Base-by-base conservation (phyloP, 257 asterid genomes). In the Hygrophila difformis region DNA sequence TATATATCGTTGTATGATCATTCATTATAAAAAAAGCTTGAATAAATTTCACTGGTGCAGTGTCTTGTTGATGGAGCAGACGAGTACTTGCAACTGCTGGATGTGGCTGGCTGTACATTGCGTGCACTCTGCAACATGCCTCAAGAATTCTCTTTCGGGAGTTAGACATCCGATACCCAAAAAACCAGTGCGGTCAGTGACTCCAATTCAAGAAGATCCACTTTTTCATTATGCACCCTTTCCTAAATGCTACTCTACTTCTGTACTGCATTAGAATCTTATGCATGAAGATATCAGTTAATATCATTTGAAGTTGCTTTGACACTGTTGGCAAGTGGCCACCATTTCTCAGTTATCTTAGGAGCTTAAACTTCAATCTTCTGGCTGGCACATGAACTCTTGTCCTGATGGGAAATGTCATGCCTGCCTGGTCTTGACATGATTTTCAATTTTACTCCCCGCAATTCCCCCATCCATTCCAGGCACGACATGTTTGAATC, bases 1-100 rank as follows among this genome's bases (percentile, higher is more conserved):
- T n/a, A n/a, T n/a, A n/a, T n/a, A n/a, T n/a, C n/a, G n/a, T n/a
- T n/a, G n/a, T n/a, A n/a, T n/a, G 31, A 26, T 5, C 8, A 26
- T 8, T 3, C 8, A 8, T 33, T 33, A 5, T 4, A 33, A 9
- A 5, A 5, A 2, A 12, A 1, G 37, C 37, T 5, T 5, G 37
- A 33, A 33, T 33, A 2, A 1, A 4, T 33, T 33, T 33, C 10
- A 3, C 37, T 33, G 8, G 47, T 55, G 70, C 88, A 89, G 98
- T 59, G 87, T 57, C 94, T 85, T 51, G 68, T 72, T 26, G 97
- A 84, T 34, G 94, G 98, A 62, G 98, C 96, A 18, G 98, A 89
- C 22, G 98, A 85, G 68, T 89, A 89, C 55, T 48, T 89, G 66
- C 98, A 89, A 64, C 76, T 89, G 62, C 63, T 89, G 79, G 96